Base-by-base conservation (phyloP, 2,329 filamentous ascomycete genomes). In the Alternaria arborescens region DNA sequence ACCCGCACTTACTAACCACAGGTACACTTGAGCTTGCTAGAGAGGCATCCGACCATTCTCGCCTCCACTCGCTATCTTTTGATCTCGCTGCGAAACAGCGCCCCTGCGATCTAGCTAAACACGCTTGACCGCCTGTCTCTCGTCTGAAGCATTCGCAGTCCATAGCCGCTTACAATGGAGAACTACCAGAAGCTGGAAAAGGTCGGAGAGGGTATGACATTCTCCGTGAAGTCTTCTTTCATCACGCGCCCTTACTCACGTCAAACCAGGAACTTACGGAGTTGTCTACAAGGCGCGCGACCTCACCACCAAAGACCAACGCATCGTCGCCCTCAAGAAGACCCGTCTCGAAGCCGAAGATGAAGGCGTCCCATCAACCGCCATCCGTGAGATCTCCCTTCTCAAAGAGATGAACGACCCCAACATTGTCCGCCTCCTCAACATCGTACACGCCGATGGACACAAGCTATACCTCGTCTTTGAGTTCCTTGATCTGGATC, bases 141-240 rank as follows among this genome's bases (percentile, higher is more conserved):
- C 5, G 52, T 62, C 66, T 64, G 55, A 66, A 64, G 41, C 58
- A 61, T 55, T 53, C 60, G 51, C 64, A 58, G 60, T 54, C 50
- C 46, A 20, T 48, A 61, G 24, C 51, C 51, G 52, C 47, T 58
- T 55, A 78, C 62, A 69, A 97, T 97, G 93, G 93, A 97, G 81
- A 96, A 97, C 82, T 97, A 97, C 80, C 92, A 97, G 82, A 96
- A 96, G 83, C 87, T 97, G 75, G 93, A 97, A 84, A 97, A 97
- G 85, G 93, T 97, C 75, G 93, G 93, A 80, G 93, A 97, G 87
- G 93, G 93, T 95, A 82, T 72, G 12, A n/a, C 8, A 22, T 4
- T 1, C 11, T 6, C 12, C 1, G 1, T 14, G 11, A 16, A 36
- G 0, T 16, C 8, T 30, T 30, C 28, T 12, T 11, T 4, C 28